A percentile compares a stretch with the other conserved stretches of the same genome.
Conservation (phyloP, 306 rosid genomes). For the Prunus dulcis region DNA sequence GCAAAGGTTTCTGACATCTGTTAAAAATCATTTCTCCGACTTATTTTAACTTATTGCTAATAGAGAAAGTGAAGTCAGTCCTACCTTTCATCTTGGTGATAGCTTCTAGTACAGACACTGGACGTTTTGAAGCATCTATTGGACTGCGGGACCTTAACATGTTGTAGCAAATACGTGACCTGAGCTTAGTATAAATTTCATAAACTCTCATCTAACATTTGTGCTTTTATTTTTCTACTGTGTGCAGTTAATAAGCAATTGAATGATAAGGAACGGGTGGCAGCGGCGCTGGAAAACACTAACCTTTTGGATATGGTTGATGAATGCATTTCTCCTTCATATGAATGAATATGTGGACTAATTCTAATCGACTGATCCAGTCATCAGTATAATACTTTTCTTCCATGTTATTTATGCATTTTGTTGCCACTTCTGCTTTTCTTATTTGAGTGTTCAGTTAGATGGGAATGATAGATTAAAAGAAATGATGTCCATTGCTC, state of each 20-base stretch:
- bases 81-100: background rate
- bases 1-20: background rate
- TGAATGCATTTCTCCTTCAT: slow-evolving; percentile 87
- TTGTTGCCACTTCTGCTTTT: slow-evolving; percentile 12
- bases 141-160: background rate
- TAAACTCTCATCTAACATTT: background rate
- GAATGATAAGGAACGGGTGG: slow-evolving; percentile 91
- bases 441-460: background rate
- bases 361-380: background rate
- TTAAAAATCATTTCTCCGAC: too few relatives aligned
- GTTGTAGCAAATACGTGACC: background rate
- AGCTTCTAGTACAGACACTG: background rate
- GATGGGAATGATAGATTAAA: background rate
- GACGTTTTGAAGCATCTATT: background rate
- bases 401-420: background rate
- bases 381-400: background rate
- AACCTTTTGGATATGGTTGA: slow-evolving; percentile 81
- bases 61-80: background rate
- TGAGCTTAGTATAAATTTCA: background rate
- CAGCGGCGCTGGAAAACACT: slow-evolving; percentile 94
- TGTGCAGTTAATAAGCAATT: slow-evolving; percentile 87
- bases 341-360: slow-evolving; percentile 26
- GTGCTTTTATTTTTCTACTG: background rate
- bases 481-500: background rate
- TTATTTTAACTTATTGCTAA: too few relatives aligned